phyloP scores from a whole-genome alignment of 257 asterid species.

The Rubia yunnanensis region DNA sequence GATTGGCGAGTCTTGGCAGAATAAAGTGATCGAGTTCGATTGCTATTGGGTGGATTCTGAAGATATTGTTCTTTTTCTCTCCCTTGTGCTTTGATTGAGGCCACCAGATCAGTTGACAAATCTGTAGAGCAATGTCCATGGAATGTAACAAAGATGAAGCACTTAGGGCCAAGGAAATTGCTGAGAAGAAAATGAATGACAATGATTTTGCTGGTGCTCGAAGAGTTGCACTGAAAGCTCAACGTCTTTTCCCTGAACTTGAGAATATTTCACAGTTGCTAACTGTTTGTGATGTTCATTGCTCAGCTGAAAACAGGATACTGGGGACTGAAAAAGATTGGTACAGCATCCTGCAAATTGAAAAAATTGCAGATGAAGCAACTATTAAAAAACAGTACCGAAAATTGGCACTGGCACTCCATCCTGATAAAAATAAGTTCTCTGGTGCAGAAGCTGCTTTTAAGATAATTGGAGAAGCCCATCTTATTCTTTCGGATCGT shows the following conservation, averaged over 20 bases:
- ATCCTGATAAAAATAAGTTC: slow-evolving; percentile 82
- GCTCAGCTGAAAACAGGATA: slow-evolving; percentile 40
- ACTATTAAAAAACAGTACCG: slow-evolving; percentile 62
- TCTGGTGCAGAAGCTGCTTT: slow-evolving; percentile 94
- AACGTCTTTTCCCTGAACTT: slow-evolving; percentile 58
- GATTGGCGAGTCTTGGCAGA: background rate
- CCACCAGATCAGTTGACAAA: slow-evolving; percentile 9
- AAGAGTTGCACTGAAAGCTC: slow-evolving; percentile 50
- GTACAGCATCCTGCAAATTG: slow-evolving; percentile 68
- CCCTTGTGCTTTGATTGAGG: background rate
- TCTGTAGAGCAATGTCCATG: slow-evolving; percentile 25
- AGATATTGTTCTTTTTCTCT: background rate
- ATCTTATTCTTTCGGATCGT: slow-evolving; percentile 57
- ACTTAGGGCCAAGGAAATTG: slow-evolving; percentile 49
- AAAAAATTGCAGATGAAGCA: slow-evolving; percentile 46
- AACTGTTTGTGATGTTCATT: slow-evolving; percentile 66
- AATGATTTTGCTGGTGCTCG: slow-evolving; percentile 69
- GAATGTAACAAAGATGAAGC: slow-evolving; percentile 93
- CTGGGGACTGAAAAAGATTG: slow-evolving; percentile 66
- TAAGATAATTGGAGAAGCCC: slow-evolving; percentile 74
- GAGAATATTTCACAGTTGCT: slow-evolving; percentile 64
- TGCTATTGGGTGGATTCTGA: background rate
- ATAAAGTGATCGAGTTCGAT: background rate
- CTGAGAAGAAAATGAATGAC: slow-evolving; percentile 56
- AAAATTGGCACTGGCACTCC: slow-evolving; percentile 68